Base-by-base conservation (phyloP, 2,329 filamentous ascomycete species). In the Penicillium griseofulvum region DNA sequence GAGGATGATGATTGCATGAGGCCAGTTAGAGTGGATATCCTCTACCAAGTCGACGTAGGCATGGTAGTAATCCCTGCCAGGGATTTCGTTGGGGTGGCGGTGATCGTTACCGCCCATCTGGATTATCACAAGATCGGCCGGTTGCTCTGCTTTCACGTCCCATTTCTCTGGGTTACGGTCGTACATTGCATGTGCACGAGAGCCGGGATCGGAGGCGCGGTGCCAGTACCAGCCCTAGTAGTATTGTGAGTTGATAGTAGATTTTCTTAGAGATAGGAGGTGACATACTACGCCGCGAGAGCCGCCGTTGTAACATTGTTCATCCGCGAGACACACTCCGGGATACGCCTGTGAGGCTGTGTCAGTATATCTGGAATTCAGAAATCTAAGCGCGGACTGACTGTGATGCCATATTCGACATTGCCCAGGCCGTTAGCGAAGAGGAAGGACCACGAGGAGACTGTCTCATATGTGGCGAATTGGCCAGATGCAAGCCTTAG, bases 381-480 rank as follows among this genome's bases (percentile, higher is more conserved):
- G n/a, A 16, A 34, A 31, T 31, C 4, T 4, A 31, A 7, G 10
- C 16, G 19, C 7, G 11, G 12, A 59, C 63, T 53, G 12, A 69
- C 67, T 0, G 81, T 84, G 39, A 86, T 77, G 17, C 76, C 78
- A 63, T 81, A 85, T 61, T 87, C 83, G 3, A 80, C 81, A 39
- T 83, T 77, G 3, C 83, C 84, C 1, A 87, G 68, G 0, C 83
- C 83, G 5, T 79, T 80, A 1, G 77, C 80, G 16, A 84, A 77
- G 16, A 79, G 78, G 67, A 82, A 85, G 1, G 79, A 77, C 65
- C 81, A 86, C 19, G 80, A 80, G 0, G 80, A 81, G 4, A 86
- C 66, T 0, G 80, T 79, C 68, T 87, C 83, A 52, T 84, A 83
- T 2, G 80, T 81, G n/a, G 76, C 79, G 59, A 81, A 84, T 71